Evolutionary conservation across 495 filamentous ascomycete genomes (phyloP).

Genomic region (Podospora anserina): DNA sequence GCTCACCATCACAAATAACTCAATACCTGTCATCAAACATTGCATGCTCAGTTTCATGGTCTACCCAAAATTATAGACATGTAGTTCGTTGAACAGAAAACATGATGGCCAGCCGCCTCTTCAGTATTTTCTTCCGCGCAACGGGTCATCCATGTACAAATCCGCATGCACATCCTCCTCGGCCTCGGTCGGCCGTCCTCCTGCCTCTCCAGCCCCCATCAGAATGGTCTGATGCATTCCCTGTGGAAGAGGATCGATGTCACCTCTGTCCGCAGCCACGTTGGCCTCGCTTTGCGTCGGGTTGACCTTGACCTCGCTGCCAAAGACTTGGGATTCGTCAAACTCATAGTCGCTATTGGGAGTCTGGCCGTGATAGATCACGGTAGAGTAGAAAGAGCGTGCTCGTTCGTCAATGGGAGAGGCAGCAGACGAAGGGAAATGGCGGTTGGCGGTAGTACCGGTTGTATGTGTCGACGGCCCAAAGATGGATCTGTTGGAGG

Average conservation of each 20-base stretch:
- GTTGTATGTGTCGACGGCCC: neutral
- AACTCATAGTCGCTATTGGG: conserved; percentile 8
- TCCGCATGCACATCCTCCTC: conserved; percentile 28
- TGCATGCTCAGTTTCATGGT: neutral
- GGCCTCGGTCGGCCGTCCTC: conserved; percentile 20
- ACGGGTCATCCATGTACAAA: conserved; percentile 20
- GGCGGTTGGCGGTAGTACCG: neutral
- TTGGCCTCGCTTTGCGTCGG: conserved; percentile 32
- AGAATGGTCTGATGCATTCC: conserved; percentile 22
- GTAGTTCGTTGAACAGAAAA: neutral
- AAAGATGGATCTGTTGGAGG: conserved; percentile 9
- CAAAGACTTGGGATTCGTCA: conserved; percentile 15
- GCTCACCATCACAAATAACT: too few species aligned
- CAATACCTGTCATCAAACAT: neutral
- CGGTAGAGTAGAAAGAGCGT: conserved; percentile 14
- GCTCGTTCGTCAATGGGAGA: conserved; percentile 10
- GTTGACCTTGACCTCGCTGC: conserved; percentile 28
- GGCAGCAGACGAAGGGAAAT: conserved; percentile 6
- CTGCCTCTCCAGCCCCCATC: conserved; percentile 21
- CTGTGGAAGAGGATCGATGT: conserved; percentile 29
- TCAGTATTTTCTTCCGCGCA: conserved; percentile 2
- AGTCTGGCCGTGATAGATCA: conserved; percentile 19
- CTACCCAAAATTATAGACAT: neutral
- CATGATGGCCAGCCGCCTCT: neutral
- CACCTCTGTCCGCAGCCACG: conserved; percentile 28